Base-by-base conservation (phyloP, 2,329 filamentous ascomycete species). In the Pseudogymnoascus sp. region DNA sequence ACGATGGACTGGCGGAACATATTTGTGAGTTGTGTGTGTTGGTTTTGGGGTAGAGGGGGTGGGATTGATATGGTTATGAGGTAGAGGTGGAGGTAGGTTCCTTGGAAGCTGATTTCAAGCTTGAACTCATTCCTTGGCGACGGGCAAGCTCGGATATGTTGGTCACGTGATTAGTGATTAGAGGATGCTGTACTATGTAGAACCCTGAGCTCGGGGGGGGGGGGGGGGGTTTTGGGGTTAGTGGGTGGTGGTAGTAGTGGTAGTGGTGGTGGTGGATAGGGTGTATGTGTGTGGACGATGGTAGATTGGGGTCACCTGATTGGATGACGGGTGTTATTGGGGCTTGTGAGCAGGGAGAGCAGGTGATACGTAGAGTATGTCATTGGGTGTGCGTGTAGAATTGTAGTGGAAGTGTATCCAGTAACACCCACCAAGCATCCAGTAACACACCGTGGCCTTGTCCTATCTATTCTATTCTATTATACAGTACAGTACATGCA, bases 1-100 rank as follows among this genome's bases (percentile, higher is more conserved):
- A 80, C 74, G 69, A 79, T 73, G 67, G 80, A 79, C 71, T 80
- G 76, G 74, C 88, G 86, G 73, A 90, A 82, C 89, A 92, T 92
- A 63, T 67, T 82, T 72, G 59, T 64, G 65, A 63, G 28, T 63
- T 66, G 61, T 60, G 50, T 60, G 1, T 18, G 38, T 60, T 38
- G 2, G 16, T 38, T 31, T 31, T 31, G 8, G 28, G 8, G 62
- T 40, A 31, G 50, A 23, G 14, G 35, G 35, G n/a, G 56, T 59
- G 35, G 38, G 18, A 66, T 35, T 59, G 64, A 64, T 56, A 61
- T 56, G 63, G 66, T 61, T 62, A 66, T 60, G 60, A 65, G 63
- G 60, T 44, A 16, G 63, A 28, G 28, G 63, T 61, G 31, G 56
- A 42, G 47, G 33, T 5, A 16, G 7, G 60, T 65, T 67, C 25